Evolutionary conservation across 2,329 filamentous ascomycete species (phyloP).

Genomic region (Venturiaceae sp.): DNA sequence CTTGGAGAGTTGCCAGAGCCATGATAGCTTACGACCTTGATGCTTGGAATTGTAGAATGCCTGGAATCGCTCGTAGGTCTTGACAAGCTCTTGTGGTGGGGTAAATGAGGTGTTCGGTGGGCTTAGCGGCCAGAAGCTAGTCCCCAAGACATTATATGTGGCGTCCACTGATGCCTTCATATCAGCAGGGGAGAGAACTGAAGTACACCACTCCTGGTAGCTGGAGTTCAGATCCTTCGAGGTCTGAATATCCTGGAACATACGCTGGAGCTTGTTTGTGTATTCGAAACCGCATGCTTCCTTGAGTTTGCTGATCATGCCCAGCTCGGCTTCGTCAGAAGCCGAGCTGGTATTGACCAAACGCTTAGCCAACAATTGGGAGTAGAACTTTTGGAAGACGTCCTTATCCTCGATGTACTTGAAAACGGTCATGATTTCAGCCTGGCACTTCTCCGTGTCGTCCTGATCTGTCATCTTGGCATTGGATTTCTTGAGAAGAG

Average conservation of each 20-base stretch:
- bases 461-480: constrained; percentile 88
- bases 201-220: constrained; percentile 70
- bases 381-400: constrained; percentile 99
- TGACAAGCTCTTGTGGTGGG: constrained; percentile 73
- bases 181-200: constrained; percentile 53
- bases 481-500: constrained; percentile 76
- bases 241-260: constrained; percentile 99
- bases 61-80: constrained; percentile 81
- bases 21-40: constrained; percentile 89
- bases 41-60: constrained; percentile 96
- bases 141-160: constrained; percentile 85
- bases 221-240: constrained; percentile 91
- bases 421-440: constrained; percentile 98
- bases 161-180: constrained; percentile 69
- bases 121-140: constrained; percentile 92
- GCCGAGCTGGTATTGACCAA: constrained; percentile 92
- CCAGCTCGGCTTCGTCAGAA: constrained; percentile 94
- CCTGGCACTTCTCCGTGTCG: constrained; percentile 79
- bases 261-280: constrained; percentile 97
- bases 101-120: constrained; percentile 82
- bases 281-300: constrained; percentile 98
- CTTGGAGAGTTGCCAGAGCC: constrained; percentile 98
- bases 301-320: constrained; percentile 99
- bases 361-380: constrained; percentile 88
- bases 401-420: constrained; percentile 99